Percentiles rank a stretch among this genome's conserved stretches.
Evolutionary conservation across 2,329 filamentous ascomycete genomes (phyloP).

Genomic region (Bretziella fagacearum): DNA sequence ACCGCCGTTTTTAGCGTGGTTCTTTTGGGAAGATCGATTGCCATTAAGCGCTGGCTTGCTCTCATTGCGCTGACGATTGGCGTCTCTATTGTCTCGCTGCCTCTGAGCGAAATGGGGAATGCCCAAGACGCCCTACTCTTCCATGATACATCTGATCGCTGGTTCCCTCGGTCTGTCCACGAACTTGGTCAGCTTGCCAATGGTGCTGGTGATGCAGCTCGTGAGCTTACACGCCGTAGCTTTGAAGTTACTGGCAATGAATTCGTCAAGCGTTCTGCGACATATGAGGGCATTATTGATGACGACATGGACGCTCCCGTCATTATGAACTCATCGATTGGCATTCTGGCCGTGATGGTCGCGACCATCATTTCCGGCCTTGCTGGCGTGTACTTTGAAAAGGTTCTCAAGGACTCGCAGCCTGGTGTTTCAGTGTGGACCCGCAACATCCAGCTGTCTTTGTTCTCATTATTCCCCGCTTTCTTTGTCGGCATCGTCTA

Average conservation of each 20-base stretch:
- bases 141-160: constrained; percentile 45
- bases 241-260: constrained; percentile 21
- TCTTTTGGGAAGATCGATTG: constrained; percentile 55
- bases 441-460: constrained; percentile 82
- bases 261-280: constrained; percentile 52
- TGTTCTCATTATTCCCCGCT: constrained; percentile 84
- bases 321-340: constrained; percentile 44
- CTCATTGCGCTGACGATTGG: constrained; percentile 65
- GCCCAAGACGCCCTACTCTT: constrained; percentile 41
- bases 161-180: constrained; percentile 65
- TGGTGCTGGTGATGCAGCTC: constrained; percentile 31
- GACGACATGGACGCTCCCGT: constrained; percentile 31
- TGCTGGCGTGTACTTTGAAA: constrained; percentile 78
- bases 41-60: constrained; percentile 60
- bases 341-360: constrained; percentile 59
- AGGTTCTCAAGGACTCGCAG: constrained; percentile 73
- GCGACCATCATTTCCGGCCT: constrained; percentile 69
- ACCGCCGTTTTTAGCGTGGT: constrained; percentile 75
- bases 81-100: constrained; percentile 71
- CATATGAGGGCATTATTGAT: constrained; percentile 73
- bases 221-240: constrained; percentile 33
- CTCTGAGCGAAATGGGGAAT: constrained; percentile 38
- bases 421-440: constrained; percentile 71
- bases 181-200: constrained; percentile 46
- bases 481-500: constrained; percentile 72